Conservation (phyloP, 139 green algal species). For the Microglena sp. region DNA sequence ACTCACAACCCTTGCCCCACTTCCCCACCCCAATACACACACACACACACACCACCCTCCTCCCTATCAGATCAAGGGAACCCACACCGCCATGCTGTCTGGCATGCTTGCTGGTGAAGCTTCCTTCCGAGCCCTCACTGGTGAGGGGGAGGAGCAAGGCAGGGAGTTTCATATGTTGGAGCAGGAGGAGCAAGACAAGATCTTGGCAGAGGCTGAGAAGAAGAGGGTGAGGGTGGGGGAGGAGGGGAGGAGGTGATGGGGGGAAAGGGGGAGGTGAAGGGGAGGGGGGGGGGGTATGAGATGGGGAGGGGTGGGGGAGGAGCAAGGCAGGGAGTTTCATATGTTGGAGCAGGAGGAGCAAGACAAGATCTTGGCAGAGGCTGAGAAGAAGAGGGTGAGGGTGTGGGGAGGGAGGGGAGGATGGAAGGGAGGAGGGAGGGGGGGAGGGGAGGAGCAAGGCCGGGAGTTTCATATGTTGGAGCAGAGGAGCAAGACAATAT, state of each 20-base stretch:
- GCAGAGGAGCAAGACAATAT: background rate
- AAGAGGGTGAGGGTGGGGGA: background rate
- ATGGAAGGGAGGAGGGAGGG: too few species aligned
- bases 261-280: too few species aligned
- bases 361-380: background rate
- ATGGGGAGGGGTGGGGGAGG: too few species aligned
- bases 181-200: background rate
- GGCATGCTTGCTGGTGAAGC: slow-evolving; percentile 81
- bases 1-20: background rate
- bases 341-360: too few species aligned
- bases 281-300: too few species aligned
- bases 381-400: background rate
- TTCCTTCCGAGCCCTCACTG: slow-evolving; percentile 42
- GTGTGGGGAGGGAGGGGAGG: too few species aligned
- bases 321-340: too few species aligned
- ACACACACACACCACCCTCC: background rate
- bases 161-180: too few species aligned
- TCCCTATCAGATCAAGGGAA: slow-evolving; percentile 38
- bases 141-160: too few species aligned
- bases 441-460: too few species aligned
- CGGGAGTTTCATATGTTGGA: too few species aligned
- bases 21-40: too few species aligned
- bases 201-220: background rate
- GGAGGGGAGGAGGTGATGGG: background rate
- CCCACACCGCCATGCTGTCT: slow-evolving; percentile 88